A percentile compares a stretch with the other conserved stretches of the same genome.
These are phyloP conservation scores for Lachancea nothofagi DNA, from an alignment of 805 yeast genomes.

Conservation along the genomic window DNA sequence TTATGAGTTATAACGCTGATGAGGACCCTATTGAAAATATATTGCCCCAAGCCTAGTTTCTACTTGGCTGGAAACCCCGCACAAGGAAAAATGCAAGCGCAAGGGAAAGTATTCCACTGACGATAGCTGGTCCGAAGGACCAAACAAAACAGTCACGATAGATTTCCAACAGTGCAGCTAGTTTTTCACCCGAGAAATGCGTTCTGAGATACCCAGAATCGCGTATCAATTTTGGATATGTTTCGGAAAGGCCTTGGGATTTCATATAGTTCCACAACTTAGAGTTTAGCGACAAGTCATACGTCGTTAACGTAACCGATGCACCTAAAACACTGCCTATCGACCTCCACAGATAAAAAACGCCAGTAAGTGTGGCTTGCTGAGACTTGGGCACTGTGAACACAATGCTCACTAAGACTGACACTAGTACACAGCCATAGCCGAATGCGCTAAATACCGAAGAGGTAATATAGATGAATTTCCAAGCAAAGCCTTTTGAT, in stretches of 20 bases:
- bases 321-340: conserved; percentile 45
- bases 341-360: conserved; percentile 46
- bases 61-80: neutral
- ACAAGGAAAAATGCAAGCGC: conserved; percentile 11
- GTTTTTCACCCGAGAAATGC: conserved; percentile 18
- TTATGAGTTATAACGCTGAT: conserved; percentile 17
- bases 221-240: conserved; percentile 20
- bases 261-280: conserved; percentile 33
- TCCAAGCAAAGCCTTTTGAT: conserved; percentile 26
- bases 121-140: conserved; percentile 28
- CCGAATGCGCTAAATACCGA: conserved; percentile 42
- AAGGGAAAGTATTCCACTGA: conserved; percentile 19
- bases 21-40: conserved; percentile 18
- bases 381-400: conserved; percentile 40
- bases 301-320: conserved; percentile 37
- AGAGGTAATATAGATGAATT: conserved; percentile 24
- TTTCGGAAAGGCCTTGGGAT: conserved; percentile 18
- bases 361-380: conserved; percentile 46
- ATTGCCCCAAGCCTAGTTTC: conserved; percentile 1
- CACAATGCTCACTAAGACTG: conserved; percentile 53
- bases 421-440: conserved; percentile 47
- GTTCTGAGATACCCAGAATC: conserved; percentile 29
- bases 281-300: conserved; percentile 30
- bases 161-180: conserved; percentile 18
- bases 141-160: conserved; percentile 26